Evolutionary conservation across 2,329 filamentous ascomycete genomes (phyloP), one percentile per base, ranked within the genome.

Genomic region (Graphilbum ipis-grandicollis): DNA sequence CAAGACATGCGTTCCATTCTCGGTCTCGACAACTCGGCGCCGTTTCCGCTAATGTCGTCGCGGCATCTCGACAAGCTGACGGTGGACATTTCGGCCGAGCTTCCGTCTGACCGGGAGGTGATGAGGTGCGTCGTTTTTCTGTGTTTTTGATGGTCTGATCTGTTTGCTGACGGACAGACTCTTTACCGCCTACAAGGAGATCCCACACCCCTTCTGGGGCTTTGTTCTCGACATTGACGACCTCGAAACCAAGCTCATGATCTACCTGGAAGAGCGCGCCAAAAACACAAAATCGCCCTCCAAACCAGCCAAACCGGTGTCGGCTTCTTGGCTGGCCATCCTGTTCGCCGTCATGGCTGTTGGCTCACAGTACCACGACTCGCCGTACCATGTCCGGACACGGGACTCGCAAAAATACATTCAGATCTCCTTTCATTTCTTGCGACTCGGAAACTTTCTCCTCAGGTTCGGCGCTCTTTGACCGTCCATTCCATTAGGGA

Each of bases 151-250:
- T n/a, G n/a, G n/a, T n/a, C 18, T 21, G 31, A 9, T 14, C 17
- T 32, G 5, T 21, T n/a, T n/a, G 26, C 26, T 28, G 10, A 28
- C 26, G 5, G n/a, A 35, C 40, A 76, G 72, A 47, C 57, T 75
- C 7, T 77, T 78, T 48, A 65, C 69, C 32, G 70, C 71, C 2
- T 78, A 77, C 55, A 76, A 76, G 50, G 71, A 77, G 48, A 72
- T 75, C 19, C 68, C 73, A 2, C 73, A 78, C 34, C 71, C 71
- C 2, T 78, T 78, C 45, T 78, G 73, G 73, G 72, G 72, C 2
- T 73, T 78, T 35, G 68, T 78, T 15, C 65, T 75, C 39, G 72
- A 77, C 44, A 71, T 78, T 37, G 70, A 75, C 39, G 72, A 75
- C 37, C 64, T 78, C 21, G 73, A 78, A 46, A 66, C 69, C 5